Evolutionary conservation across 257 asterid species (phyloP).

Genomic region (Nicotiana tabacum): DNA sequence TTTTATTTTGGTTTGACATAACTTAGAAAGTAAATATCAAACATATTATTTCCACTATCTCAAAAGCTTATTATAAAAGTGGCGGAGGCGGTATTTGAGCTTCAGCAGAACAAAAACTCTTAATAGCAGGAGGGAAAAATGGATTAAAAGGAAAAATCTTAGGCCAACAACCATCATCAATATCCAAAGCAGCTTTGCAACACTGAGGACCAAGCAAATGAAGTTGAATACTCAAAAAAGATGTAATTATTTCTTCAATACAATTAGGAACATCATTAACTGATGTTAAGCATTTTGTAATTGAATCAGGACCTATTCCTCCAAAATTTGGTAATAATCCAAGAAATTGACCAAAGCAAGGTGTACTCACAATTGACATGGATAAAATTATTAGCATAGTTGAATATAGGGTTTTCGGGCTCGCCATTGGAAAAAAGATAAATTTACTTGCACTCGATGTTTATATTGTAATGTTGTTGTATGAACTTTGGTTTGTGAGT

Average conservation of each 20-base stretch:
- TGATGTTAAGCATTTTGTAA: conserved; percentile 16
- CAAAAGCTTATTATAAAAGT: background rate
- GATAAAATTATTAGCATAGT: background rate
- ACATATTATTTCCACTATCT: too few species aligned
- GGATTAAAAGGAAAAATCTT: conserved; percentile 17
- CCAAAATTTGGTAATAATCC: background rate
- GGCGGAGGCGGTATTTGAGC: background rate
- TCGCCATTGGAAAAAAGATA: background rate
- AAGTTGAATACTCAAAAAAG: conserved; percentile 16
- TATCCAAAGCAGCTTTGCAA: conserved; percentile 15
- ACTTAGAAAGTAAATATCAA: too few species aligned
- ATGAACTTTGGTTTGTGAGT: background rate
- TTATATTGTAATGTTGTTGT: background rate
- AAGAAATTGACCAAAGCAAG: background rate
- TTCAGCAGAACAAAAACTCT: conserved; percentile 8
- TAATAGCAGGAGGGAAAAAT: conserved; percentile 17
- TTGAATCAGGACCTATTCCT: background rate
- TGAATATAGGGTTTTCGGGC: background rate
- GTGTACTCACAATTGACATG: background rate
- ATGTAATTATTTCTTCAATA: conserved; percentile 13
- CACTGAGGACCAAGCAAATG: conserved; percentile 23
- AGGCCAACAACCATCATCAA: conserved; percentile 27
- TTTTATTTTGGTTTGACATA: too few species aligned
- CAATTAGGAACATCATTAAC: conserved; percentile 21
- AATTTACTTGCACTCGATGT: background rate